A percentile compares a stretch with the other conserved stretches of the same genome.
phyloP scores from a whole-genome alignment of 345 rosid genomes.

The Rhodamnia rubescens region DNA sequence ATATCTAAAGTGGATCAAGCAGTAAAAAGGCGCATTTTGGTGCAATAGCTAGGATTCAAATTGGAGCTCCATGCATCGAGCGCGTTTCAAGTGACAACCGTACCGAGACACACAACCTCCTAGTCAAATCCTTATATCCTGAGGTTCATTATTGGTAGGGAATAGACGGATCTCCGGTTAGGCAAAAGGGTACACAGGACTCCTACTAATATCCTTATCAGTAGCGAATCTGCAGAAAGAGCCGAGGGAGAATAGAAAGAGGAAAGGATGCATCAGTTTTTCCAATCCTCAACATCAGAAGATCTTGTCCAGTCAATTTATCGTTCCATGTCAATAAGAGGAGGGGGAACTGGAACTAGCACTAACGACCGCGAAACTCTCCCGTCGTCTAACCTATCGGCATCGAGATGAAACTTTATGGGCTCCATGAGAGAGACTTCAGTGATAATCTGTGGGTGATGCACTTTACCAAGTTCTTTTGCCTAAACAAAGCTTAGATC shows the following conservation, averaged over 20 bases:
- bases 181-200: not conserved
- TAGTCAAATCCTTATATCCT: not conserved
- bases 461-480: not conserved
- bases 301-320: not conserved
- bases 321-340: not conserved
- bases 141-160: not conserved
- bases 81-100: not conserved
- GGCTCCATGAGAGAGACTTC: not conserved
- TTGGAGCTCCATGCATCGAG: not conserved
- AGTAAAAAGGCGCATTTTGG: not conserved
- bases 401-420: not conserved
- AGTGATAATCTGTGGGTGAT: not conserved
- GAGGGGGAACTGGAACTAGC: not conserved
- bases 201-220: not conserved
- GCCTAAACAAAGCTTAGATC: not conserved
- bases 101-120: not conserved
- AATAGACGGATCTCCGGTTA: no score
- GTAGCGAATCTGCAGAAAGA: not conserved
- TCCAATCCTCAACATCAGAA: not conserved
- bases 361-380: not conserved
- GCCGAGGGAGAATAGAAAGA: not conserved
- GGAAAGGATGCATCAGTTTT: not conserved
- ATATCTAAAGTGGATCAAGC: not conserved
- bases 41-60: not conserved
- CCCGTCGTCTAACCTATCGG: not conserved